These are phyloP conservation scores for Populus trichocarpa DNA, from an alignment of 441 rosid species.

Conservation along the genomic window DNA sequence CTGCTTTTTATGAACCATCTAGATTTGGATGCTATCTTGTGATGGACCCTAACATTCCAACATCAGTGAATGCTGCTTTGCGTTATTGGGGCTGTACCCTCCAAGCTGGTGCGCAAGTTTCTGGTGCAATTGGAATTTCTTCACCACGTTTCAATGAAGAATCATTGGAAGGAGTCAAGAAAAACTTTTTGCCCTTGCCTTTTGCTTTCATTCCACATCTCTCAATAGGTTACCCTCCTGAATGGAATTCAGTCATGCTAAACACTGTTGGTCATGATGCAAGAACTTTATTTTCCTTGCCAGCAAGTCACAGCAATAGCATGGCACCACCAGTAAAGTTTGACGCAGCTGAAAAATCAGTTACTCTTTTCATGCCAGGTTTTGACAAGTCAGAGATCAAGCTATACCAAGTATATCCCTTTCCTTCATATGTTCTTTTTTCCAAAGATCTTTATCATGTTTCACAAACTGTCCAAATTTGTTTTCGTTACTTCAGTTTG, in stretches of 20 bases:
- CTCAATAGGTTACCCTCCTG: conserved; percentile 32
- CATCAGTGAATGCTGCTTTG: conserved; percentile 62
- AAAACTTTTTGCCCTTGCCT: conserved; percentile 55
- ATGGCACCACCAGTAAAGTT: conserved; percentile 47
- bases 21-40: conserved; percentile 66
- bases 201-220: conserved; percentile 54
- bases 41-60: conserved; percentile 60
- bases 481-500: neutral
- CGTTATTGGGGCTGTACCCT: conserved; percentile 83
- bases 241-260: conserved; percentile 57
- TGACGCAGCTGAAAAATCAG: conserved; percentile 49
- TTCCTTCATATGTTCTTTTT: conserved; percentile 9
- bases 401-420: conserved; percentile 66
- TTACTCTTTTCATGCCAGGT: conserved; percentile 87
- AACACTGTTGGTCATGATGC: conserved; percentile 38
- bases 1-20: conserved; percentile 47
- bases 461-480: neutral
- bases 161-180: conserved; percentile 33
- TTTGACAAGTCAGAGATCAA: conserved; percentile 91
- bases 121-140: conserved; percentile 57
- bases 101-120: conserved; percentile 74
- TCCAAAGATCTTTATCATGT: neutral
- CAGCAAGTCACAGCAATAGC: conserved; percentile 24
- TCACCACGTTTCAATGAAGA: conserved; percentile 30
- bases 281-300: conserved; percentile 45